Evolutionary conservation across 2,329 filamentous ascomycete species (phyloP).

Genomic region (Coniella lustricola): DNA sequence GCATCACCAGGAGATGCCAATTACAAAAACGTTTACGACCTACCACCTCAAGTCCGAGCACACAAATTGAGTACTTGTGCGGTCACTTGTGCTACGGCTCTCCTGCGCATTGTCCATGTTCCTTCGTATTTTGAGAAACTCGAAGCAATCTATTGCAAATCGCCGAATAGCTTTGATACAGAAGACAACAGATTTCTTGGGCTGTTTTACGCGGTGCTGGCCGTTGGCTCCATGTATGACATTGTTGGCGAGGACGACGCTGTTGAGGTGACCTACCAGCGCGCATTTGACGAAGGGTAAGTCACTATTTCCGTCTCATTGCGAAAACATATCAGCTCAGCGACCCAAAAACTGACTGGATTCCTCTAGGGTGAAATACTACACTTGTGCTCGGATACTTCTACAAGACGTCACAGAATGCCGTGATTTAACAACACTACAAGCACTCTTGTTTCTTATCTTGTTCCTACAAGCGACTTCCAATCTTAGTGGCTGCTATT

Average conservation of each 20-base stretch:
- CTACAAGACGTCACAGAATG: conserved; percentile 62
- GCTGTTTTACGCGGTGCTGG: conserved; percentile 62
- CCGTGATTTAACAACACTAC: conserved; percentile 65
- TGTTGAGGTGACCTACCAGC: conserved; percentile 39
- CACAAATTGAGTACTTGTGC: conserved; percentile 48
- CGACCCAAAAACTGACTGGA: conserved; percentile 17
- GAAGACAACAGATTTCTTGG: conserved; percentile 65
- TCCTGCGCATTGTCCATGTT: conserved; percentile 67
- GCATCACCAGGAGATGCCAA: conserved; percentile 58
- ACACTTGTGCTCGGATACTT: conserved; percentile 58
- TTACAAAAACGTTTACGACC: conserved; percentile 50
- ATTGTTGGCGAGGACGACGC: conserved; percentile 48
- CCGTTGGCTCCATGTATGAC: conserved; percentile 66
- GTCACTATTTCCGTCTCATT: conserved; percentile 15
- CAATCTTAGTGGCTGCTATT: conserved; percentile 72
- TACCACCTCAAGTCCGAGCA: conserved; percentile 59
- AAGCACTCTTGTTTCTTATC: conserved; percentile 73
- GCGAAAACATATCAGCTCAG: not conserved
- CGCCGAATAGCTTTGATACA: conserved; percentile 53
- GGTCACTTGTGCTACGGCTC: conserved; percentile 49
- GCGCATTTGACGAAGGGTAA: conserved; percentile 51
- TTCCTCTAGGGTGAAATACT: conserved; percentile 61
- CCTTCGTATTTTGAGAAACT: conserved; percentile 74
- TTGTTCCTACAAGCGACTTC: conserved; percentile 75
- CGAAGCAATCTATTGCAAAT: conserved; percentile 67